Conservation (phyloP, 495 filamentous ascomycete species). For the Parmelia sp. region DNA sequence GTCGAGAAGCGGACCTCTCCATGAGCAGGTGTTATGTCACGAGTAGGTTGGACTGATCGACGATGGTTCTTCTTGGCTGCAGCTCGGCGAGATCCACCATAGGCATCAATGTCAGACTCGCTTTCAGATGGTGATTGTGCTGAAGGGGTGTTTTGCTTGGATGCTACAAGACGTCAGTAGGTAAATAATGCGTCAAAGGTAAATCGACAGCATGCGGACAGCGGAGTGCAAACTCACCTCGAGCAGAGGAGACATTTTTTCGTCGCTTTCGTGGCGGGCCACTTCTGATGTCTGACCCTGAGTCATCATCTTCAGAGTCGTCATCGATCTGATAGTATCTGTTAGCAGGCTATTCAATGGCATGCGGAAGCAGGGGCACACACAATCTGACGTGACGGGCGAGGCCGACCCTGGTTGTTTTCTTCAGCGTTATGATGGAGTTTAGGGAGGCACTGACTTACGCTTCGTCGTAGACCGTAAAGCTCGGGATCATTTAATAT, state of each 20-base stretch:
- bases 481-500: conserved; percentile 92
- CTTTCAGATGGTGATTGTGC: conserved; percentile 51
- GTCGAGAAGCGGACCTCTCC: conserved; percentile 86
- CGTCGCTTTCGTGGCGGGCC: conserved; percentile 38
- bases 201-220: neutral
- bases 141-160: conserved; percentile 33
- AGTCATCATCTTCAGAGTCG: conserved; percentile 66
- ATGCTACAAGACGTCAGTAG: conserved; percentile 1
- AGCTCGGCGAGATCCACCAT: conserved; percentile 61
- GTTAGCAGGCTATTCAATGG: neutral
- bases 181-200: neutral
- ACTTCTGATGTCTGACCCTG: conserved; percentile 53
- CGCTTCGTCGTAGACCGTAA: conserved; percentile 88
- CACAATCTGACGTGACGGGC: conserved; percentile 46
- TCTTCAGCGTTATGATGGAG: conserved; percentile 25
- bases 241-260: conserved; percentile 33
- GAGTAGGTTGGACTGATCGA: conserved; percentile 53
- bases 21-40: conserved; percentile 48
- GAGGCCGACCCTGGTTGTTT: conserved; percentile 45
- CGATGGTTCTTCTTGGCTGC: conserved; percentile 67
- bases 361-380: conserved; percentile 12
- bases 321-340: conserved; percentile 55
- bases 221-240: conserved; percentile 23
- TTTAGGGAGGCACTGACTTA: conserved; percentile 38
- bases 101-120: conserved; percentile 60